phyloP scores from a whole-genome alignment of 2,329 filamentous ascomycete species.

The Pseudogymnoascus sp. region DNA sequence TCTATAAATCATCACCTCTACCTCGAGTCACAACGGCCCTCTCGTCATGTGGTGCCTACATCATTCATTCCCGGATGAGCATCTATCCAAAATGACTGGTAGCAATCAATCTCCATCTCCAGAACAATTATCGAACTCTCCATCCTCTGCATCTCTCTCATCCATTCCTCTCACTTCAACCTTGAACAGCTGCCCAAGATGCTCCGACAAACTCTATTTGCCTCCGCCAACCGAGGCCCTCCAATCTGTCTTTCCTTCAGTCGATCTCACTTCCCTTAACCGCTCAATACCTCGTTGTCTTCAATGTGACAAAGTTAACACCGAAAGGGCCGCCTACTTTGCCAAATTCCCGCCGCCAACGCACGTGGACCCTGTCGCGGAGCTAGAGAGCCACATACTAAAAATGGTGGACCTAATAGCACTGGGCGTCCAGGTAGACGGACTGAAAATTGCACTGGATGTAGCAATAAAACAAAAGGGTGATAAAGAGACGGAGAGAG shows the following conservation, averaged over 20 bases:
- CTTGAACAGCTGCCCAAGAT: background rate
- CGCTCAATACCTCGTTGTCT: background rate
- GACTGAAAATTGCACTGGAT: background rate
- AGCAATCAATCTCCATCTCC: background rate
- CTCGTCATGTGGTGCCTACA: background rate
- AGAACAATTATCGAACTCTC: background rate
- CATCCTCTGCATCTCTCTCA: background rate
- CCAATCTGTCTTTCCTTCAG: background rate
- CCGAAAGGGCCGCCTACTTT: constrained; percentile 1
- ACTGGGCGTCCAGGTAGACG: background rate
- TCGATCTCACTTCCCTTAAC: background rate
- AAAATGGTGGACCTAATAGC: background rate
- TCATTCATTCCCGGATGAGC: background rate
- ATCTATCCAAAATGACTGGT: background rate
- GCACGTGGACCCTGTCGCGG: background rate
- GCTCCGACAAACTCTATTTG: background rate
- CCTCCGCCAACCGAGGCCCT: background rate
- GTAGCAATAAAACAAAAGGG: background rate
- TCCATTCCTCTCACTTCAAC: background rate
- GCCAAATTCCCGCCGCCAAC: background rate
- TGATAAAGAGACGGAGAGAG: background rate
- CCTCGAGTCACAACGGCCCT: background rate
- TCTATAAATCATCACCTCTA: background rate
- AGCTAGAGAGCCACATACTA: background rate
- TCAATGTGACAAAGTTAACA: background rate